Percentiles rank a stretch among this genome's conserved stretches.
phyloP scores from a whole-genome alignment of 1,284 basidiomycete genomes.

The Pisolithus thermaeus region DNA sequence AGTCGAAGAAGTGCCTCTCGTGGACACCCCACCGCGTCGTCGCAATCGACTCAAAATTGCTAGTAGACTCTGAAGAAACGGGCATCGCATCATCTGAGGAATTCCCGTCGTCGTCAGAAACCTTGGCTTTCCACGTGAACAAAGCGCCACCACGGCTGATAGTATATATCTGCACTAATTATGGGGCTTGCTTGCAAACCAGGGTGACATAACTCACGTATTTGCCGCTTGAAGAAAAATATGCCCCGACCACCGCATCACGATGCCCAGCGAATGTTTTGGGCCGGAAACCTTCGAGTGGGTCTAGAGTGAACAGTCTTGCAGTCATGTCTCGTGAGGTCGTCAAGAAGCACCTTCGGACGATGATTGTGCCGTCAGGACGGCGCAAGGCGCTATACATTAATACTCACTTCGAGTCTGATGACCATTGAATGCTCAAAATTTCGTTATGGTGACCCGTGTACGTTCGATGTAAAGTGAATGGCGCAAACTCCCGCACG shows the following conservation, averaged over 20 bases:
- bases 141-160: slow-evolving; percentile 94
- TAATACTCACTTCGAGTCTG: slow-evolving; percentile 74
- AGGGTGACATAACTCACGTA: slow-evolving; percentile 44
- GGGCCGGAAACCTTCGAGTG: slow-evolving; percentile 87
- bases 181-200: background rate
- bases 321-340: slow-evolving; percentile 98
- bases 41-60: slow-evolving; percentile 48
- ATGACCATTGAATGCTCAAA: slow-evolving; percentile 85
- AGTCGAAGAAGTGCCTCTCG: slow-evolving; percentile 89
- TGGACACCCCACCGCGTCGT: slow-evolving; percentile 91
- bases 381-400: background rate
- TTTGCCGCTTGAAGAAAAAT: slow-evolving; percentile 81
- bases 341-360: slow-evolving; percentile 83
- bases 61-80: slow-evolving; percentile 54
- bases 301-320: slow-evolving; percentile 87
- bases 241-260: slow-evolving; percentile 84
- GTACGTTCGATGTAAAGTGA: slow-evolving; percentile 89
- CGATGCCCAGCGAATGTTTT: slow-evolving; percentile 97
- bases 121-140: slow-evolving; percentile 90
- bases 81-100: slow-evolving; percentile 53
- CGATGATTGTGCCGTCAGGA: background rate
- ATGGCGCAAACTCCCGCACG: slow-evolving; percentile 94
- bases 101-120: slow-evolving; percentile 32
- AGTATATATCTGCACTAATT: slow-evolving; percentile 64
- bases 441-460: slow-evolving; percentile 97